Conservation (phyloP, 805 yeast genomes). For the Myxozyma mucilagina region DNA sequence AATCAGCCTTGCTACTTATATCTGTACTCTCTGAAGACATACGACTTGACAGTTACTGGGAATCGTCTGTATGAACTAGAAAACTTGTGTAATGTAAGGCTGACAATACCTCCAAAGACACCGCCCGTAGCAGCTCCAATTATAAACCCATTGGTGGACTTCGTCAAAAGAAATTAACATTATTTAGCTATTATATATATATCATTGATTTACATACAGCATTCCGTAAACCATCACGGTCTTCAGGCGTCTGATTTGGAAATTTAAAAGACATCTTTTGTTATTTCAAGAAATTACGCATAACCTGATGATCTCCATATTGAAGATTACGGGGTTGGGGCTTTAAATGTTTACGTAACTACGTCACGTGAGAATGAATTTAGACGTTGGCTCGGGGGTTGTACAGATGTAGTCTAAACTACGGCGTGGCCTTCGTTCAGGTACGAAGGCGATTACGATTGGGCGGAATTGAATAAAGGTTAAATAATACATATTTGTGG, state of each 20-base stretch:
- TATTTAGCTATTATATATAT: background rate
- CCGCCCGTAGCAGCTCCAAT: slow-evolving; percentile 18
- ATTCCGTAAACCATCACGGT: background rate
- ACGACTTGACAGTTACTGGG: slow-evolving; percentile 20
- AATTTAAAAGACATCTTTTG: too few relatives aligned
- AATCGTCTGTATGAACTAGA: slow-evolving; percentile 2
- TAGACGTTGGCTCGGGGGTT: too few relatives aligned
- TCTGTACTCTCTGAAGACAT: background rate
- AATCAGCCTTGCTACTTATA: background rate
- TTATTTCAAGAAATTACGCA: too few relatives aligned
- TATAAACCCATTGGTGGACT: slow-evolving; percentile 12
- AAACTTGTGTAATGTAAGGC: slow-evolving; percentile 1
- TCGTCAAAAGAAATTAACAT: background rate
- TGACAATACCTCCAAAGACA: slow-evolving; percentile 5
- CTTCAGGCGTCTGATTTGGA: background rate
- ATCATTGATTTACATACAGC: background rate
- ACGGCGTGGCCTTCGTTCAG: too few relatives aligned
- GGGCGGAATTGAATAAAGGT: too few relatives aligned
- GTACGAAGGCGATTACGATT: too few relatives aligned
- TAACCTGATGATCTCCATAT: too few relatives aligned
- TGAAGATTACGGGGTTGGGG: too few relatives aligned
- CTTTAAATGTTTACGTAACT: too few relatives aligned
- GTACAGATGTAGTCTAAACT: too few relatives aligned
- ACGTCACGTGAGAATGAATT: too few relatives aligned
- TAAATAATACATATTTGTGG: too few relatives aligned